phyloP scores from a whole-genome alignment of 2,329 filamentous ascomycete genomes.

The Claviceps sp. region DNA sequence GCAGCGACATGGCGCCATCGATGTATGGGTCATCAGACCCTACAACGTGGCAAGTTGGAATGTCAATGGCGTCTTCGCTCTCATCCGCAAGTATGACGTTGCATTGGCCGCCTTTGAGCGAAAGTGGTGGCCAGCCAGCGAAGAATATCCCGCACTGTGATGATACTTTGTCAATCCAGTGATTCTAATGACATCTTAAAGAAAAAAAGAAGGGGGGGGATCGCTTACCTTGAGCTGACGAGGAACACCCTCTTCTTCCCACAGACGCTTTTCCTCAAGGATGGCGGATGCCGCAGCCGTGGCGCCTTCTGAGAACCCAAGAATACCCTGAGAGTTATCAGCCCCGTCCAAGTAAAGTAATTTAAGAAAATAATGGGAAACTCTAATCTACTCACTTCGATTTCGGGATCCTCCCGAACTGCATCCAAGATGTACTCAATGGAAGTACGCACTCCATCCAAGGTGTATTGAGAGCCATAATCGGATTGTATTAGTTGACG shows the following conservation, averaged over 20 bases:
- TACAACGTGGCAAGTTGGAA: conserved; percentile 39
- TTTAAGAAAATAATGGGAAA: not conserved
- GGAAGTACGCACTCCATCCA: conserved; percentile 6
- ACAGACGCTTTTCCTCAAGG: conserved; percentile 33
- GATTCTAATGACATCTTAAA: too few relatives aligned
- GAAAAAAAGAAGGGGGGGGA: too few relatives aligned
- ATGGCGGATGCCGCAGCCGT: conserved; percentile 39
- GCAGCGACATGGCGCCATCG: conserved; percentile 45
- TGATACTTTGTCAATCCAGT: not conserved
- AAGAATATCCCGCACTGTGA: conserved; percentile 35
- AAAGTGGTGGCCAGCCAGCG: conserved; percentile 39
- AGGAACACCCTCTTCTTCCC: conserved; percentile 16
- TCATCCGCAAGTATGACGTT: conserved; percentile 35
- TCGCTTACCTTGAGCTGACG: conserved; percentile 22
- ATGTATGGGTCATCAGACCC: conserved; percentile 47
- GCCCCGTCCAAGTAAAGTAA: not conserved
- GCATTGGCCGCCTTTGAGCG: conserved; percentile 23
- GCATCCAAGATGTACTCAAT: conserved; percentile 27
- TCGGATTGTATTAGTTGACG: conserved; percentile 28
- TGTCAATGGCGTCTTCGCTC: conserved; percentile 33
- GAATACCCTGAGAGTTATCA: conserved; percentile 27
- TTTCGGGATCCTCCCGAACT: conserved; percentile 17
- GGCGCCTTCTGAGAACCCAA: conserved; percentile 49
- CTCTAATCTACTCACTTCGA: conserved; percentile 12
- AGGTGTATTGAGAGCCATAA: not conserved